These are phyloP conservation scores for Aspergillus novofumigatus DNA, from an alignment of 2,329 filamentous ascomycete genomes.

Conservation along the genomic window DNA sequence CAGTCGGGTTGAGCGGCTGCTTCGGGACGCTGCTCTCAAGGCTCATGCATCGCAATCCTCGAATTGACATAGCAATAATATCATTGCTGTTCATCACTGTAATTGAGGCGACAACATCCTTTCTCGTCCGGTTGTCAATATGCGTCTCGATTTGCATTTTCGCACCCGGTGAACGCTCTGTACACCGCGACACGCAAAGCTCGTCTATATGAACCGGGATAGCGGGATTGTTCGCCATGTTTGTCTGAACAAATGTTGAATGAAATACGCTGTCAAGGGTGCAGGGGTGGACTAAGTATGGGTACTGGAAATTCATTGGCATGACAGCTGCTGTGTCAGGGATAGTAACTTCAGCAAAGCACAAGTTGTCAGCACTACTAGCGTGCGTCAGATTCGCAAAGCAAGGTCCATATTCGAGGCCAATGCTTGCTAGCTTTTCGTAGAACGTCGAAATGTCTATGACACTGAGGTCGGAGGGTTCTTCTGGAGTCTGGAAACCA, in stretches of 20 bases:
- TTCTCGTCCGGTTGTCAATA: not conserved
- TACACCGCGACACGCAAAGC: conserved; percentile 11
- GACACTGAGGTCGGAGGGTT: not conserved
- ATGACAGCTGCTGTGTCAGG: conserved; percentile 24
- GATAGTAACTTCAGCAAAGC: conserved; percentile 18
- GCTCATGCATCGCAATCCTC: conserved; percentile 12
- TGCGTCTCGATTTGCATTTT: conserved; percentile 10
- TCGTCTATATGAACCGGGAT: conserved; percentile 22
- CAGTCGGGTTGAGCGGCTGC: not conserved
- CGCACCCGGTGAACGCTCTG: conserved; percentile 5
- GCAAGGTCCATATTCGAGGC: conserved; percentile 26
- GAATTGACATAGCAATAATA: conserved; percentile 8
- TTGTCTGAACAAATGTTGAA: conserved; percentile 17
- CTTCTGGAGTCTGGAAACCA: too few species aligned
- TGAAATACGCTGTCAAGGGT: conserved; percentile 32
- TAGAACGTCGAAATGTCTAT: conserved; percentile 24
- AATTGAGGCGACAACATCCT: conserved; percentile 14
- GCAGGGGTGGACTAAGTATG: conserved; percentile 28
- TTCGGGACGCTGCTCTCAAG: conserved; percentile 1
- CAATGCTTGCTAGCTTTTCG: conserved; percentile 16
- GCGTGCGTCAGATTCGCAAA: conserved; percentile 23
- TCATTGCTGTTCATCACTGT: not conserved
- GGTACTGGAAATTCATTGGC: conserved; percentile 24
- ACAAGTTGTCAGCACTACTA: conserved; percentile 6
- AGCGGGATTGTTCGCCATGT: conserved; percentile 11